These are phyloP conservation scores for Boletellus ananiceps DNA, from an alignment of 768 basidiomycete genomes.

Conservation along the genomic window DNA sequence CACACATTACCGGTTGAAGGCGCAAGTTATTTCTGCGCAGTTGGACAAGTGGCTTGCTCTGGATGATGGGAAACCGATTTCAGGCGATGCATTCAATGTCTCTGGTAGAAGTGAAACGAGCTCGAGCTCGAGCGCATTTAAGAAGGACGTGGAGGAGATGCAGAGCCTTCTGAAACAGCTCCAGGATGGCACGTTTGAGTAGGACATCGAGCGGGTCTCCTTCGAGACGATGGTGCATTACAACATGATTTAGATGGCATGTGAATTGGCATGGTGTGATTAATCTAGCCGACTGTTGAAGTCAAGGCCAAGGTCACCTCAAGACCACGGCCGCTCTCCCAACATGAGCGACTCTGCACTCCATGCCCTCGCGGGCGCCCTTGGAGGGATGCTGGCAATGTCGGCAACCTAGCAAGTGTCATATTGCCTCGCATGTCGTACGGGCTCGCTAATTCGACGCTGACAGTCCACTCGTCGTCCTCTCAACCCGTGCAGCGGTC, in stretches of 20 bases:
- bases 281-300: not conserved
- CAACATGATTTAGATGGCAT: constrained; percentile 2
- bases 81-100: constrained; percentile 50
- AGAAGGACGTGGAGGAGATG: constrained; percentile 69
- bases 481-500: constrained; percentile 92
- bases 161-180: constrained; percentile 53
- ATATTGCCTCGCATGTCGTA: not conserved
- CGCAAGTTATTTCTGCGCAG: constrained; percentile 61
- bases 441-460: constrained; percentile 4
- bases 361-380: constrained; percentile 84
- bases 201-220: not conserved
- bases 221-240: not conserved
- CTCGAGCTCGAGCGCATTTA: constrained; percentile 54
- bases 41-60: constrained; percentile 72
- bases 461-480: constrained; percentile 79
- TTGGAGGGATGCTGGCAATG: constrained; percentile 90
- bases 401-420: constrained; percentile 72
- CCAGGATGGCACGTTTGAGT: constrained; percentile 27
- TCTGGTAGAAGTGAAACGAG: constrained; percentile 35
- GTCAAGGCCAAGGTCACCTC: too few relatives aligned
- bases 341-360: constrained; percentile 74
- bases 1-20: constrained; percentile 89
- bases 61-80: constrained; percentile 67
- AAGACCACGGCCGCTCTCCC: too few relatives aligned
- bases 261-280: constrained; percentile 14